Base-by-base conservation (phyloP, 2,329 filamentous ascomycete genomes). In the Exophiala alcalophila region DNA sequence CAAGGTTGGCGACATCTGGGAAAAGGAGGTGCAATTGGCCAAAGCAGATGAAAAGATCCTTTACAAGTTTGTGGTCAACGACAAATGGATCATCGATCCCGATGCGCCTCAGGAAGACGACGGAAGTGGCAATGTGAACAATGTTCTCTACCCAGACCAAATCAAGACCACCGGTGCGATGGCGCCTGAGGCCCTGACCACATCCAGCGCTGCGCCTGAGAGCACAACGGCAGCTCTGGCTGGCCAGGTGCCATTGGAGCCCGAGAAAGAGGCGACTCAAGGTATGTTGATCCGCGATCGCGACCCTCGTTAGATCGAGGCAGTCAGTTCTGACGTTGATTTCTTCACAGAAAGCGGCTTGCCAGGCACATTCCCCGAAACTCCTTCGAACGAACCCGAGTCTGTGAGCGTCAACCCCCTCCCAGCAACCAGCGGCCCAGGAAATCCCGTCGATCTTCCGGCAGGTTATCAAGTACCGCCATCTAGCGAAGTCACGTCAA, bases 1-100 rank as follows among this genome's bases (percentile, higher is more conserved):
- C 33, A 88, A 87, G 70, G 75, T 80, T 27, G 84, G 77, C 61
- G 73, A 80, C 34, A 64, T 65, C 52, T 94, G 94, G 66, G 75
- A 84, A 67, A 95, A 95, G 74, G 79, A 80, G 23, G 88, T 98
- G 47, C 71, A 78, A 39, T 74, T 97, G 23, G 73, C 83, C 35
- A 71, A 78, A 41, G 69, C 72, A 11, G 69, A 72, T 34, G 72
- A 82, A 52, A 95, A 92, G 71, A 83, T 94, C 57, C 82, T 83
- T 62, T 98, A 96, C 81, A 98, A 98, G 91, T 98, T 95, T 66
- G 86, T 98, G 58, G 91, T 96, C 55, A 88, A 98, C 76, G 87
- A 86, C 56, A 79, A 78, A 57, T 98, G 92, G 92, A 81, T 81
- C 36, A 85, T 82, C 64, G 90, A 96, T 67, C 80, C 83, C 58